These are phyloP conservation scores for Saksenaea oblongispora DNA, from an alignment of 371 early-diverging fungal species.

Conservation along the genomic window DNA sequence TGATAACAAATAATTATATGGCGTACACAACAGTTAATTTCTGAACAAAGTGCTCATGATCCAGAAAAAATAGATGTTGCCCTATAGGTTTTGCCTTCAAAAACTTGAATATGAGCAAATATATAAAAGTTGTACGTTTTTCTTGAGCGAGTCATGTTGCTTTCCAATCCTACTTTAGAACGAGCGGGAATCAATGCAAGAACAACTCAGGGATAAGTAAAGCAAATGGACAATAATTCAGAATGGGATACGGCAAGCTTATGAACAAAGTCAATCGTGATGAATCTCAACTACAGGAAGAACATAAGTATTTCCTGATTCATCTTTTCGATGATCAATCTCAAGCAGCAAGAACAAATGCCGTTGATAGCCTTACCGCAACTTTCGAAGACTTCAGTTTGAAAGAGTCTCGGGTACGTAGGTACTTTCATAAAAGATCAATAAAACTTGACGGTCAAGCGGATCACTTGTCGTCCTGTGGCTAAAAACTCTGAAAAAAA, in stretches of 20 bases:
- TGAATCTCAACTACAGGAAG: slow-evolving; percentile 27
- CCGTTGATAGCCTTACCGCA: slow-evolving; percentile 17
- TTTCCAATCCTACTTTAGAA: neutral
- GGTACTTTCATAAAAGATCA: slow-evolving; percentile 20
- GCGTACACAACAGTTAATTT: slow-evolving; percentile 20
- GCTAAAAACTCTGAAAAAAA: neutral
- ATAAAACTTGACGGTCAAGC: slow-evolving; percentile 19
- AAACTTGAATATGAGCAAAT: too few species aligned
- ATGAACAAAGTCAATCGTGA: slow-evolving; percentile 13
- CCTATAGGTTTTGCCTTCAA: slow-evolving; percentile 14
- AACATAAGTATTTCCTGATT: slow-evolving; percentile 21
- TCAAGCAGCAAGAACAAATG: slow-evolving; percentile 9
- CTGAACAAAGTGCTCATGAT: slow-evolving; percentile 24
- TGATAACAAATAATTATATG: too few species aligned
- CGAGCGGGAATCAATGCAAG: slow-evolving; percentile 19
- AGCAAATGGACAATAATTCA: too few species aligned
- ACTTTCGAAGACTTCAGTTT: slow-evolving; percentile 22
- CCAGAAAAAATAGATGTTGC: slow-evolving; percentile 25
- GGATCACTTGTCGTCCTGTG: slow-evolving; percentile 17
- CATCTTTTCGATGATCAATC: slow-evolving; percentile 26
- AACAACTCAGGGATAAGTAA: too few species aligned
- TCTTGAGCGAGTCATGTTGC: too few species aligned
- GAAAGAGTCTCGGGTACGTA: slow-evolving; percentile 22
- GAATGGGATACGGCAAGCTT: too few species aligned
- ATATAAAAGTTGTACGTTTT: too few species aligned